phyloP scores from a whole-genome alignment of 345 rosid species.

The Camelina laxa region DNA sequence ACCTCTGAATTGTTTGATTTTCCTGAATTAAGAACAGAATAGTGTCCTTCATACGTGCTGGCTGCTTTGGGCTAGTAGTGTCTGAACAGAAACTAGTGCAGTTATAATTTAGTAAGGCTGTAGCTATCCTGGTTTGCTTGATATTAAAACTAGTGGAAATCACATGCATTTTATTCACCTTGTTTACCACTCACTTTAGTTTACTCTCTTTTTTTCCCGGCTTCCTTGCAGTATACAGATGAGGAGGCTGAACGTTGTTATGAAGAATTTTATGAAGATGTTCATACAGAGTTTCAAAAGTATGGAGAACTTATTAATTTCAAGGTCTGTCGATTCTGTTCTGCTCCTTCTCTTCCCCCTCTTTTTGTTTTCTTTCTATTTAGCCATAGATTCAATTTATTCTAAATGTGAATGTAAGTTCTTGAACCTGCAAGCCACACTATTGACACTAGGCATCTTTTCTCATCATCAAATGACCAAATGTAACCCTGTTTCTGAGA shows the following conservation, averaged over 20 bases:
- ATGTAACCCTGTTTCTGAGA: conserved; percentile 2
- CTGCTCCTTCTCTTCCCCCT: conserved; percentile 5
- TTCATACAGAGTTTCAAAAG: conserved; percentile 94
- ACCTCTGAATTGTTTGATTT: conserved; percentile 27
- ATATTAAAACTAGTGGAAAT: conserved; percentile 5
- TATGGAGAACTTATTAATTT: conserved; percentile 94
- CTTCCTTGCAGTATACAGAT: conserved; percentile 75
- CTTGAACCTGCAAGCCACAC: conserved; percentile 21
- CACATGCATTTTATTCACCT: conserved; percentile 20
- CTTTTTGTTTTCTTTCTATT: background rate
- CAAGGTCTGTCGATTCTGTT: conserved; percentile 62
- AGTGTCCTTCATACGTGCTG: conserved; percentile 13
- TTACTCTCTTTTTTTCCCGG: conserved; percentile 31
- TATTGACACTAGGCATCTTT: background rate
- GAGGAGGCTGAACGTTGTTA: conserved; percentile 84
- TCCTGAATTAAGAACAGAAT: conserved; percentile 38
- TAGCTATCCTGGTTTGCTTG: conserved; percentile 34
- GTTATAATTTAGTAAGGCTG: conserved; percentile 33
- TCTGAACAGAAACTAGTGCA: conserved; percentile 23
- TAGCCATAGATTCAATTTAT: conserved; percentile 2
- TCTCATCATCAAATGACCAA: conserved; percentile 10
- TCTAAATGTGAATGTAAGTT: background rate
- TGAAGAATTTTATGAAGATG: conserved; percentile 97
- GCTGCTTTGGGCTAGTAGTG: conserved; percentile 29
- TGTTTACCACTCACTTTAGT: conserved; percentile 22